These are phyloP conservation scores for Colletotrichum melonis DNA, from an alignment of 2,329 filamentous ascomycete species.

Conservation along the genomic window DNA sequence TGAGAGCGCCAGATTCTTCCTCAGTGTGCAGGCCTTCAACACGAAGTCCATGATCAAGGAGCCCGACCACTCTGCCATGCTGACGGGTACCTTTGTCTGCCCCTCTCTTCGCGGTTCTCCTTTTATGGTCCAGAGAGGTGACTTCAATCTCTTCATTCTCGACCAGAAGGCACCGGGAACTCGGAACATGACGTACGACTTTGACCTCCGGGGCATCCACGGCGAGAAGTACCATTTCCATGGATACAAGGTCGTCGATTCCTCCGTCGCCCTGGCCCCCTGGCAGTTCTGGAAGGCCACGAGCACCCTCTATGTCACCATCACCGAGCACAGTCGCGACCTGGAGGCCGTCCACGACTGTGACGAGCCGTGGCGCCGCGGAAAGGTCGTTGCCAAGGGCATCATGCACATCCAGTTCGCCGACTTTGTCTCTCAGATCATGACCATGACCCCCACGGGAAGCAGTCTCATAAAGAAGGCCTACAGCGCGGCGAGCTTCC, in stretches of 20 bases:
- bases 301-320: constrained; percentile 70
- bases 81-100: constrained; percentile 71
- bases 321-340: constrained; percentile 53
- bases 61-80: constrained; percentile 61
- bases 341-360: constrained; percentile 42
- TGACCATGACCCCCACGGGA: constrained; percentile 64
- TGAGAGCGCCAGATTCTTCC: constrained; percentile 68
- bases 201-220: constrained; percentile 67
- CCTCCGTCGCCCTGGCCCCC: constrained; percentile 67
- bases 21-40: constrained; percentile 68
- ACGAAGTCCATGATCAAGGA: constrained; percentile 59
- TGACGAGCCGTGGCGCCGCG: constrained; percentile 53
- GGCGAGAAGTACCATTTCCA: constrained; percentile 67
- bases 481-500: constrained; percentile 60
- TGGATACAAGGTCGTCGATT: constrained; percentile 72
- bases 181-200: constrained; percentile 70
- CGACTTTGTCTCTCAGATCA: constrained; percentile 67
- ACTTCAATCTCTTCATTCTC: constrained; percentile 67
- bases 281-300: constrained; percentile 70
- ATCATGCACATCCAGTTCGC: constrained; percentile 65
- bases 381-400: constrained; percentile 65
- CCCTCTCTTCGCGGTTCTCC: constrained; percentile 65
- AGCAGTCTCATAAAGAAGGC: constrained; percentile 56
- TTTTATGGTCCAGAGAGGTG: constrained; percentile 69
- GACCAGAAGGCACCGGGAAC: constrained; percentile 67